A percentile compares a stretch with the other conserved stretches of the same genome.
These are phyloP conservation scores for Candida ovalis DNA, from an alignment of 805 yeast species.

Conservation along the genomic window DNA sequence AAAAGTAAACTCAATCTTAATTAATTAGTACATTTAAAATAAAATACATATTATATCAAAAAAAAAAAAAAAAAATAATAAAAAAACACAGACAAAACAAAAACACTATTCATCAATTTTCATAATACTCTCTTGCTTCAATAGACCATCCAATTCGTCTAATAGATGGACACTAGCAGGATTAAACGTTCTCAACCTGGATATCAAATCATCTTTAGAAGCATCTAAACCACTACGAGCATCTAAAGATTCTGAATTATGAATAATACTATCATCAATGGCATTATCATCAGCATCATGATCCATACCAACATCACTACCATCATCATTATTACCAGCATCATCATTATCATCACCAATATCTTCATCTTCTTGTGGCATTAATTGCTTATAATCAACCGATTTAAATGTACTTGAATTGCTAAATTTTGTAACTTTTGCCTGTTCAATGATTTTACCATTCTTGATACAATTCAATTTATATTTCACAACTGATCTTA, in stretches of 20 bases:
- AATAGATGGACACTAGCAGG: constrained; percentile 29
- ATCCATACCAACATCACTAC: constrained; percentile 24
- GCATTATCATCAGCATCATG: constrained; percentile 17
- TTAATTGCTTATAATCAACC: constrained; percentile 24
- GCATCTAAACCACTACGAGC: constrained; percentile 1
- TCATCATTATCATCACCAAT: constrained; percentile 14
- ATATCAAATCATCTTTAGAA: constrained; percentile 31
- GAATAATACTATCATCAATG: constrained; percentile 3
- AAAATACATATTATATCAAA: no score
- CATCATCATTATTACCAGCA: constrained; percentile 8
- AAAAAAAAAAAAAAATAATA: not conserved
- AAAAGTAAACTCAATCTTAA: no score
- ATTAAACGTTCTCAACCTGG: constrained; percentile 35
- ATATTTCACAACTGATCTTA: constrained; percentile 68
- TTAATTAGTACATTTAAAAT: no score
- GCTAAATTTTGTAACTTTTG: constrained; percentile 41
- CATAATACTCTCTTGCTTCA: constrained; percentile 26
- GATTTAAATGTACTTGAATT: constrained; percentile 29
- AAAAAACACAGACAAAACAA: not conserved
- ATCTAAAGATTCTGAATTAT: constrained; percentile 6
- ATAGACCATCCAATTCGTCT: constrained; percentile 23
- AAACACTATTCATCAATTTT: constrained; percentile 1
- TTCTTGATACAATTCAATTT: constrained; percentile 61
- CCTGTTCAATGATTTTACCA: constrained; percentile 43
- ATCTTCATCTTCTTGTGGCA: constrained; percentile 30